Base-by-base conservation (phyloP, 345 rosid species). In the Rhizophora mangle region DNA sequence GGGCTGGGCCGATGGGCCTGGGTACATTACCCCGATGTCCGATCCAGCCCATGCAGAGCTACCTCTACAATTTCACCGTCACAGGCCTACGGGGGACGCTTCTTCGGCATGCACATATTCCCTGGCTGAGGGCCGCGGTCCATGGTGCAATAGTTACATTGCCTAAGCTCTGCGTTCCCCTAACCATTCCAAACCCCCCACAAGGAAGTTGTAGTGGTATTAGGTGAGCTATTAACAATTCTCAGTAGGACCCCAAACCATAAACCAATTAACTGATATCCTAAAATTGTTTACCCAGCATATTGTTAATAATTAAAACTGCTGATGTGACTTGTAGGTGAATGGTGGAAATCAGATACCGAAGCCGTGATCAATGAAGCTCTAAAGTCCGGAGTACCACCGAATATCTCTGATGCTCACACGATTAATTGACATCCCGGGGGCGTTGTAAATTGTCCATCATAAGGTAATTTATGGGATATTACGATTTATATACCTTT, bases 1-100 rank as follows among this genome's bases (percentile, higher is more conserved):
- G 3, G 97, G 97, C 8, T 91, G 97, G 97, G 82, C 92, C 0
- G 96, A 90, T 73, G 94, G 96, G 57, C 94, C 92, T 5, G 90
- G 94, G 4, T 88, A 81, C 68, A 87, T 88, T 61, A 91, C 97
- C 97, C 21, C 95, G 88, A 47, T 91, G 95, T 56, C 97, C 95
- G 0, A 86, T 91, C 46, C 86, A 83, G 55, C 85, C 87, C 7
- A 86, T 87, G 22, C 87, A 87, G 24, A 81, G 62, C 32, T 89
- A 77, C 55, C 59, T 81, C 3, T 89, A 89, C 74, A 83, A 85
- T 67, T 77, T 89, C 71, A 87, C 82, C 0, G 58, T 89, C 34
- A 86, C 85, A 2, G 90, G 85, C 10, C 92, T 87, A 68, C 80
- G 89, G 70, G 96, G 96, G 36, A 89, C 92, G 1, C 85, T 89